Conservation (phyloP, 208 protist species). For the Leishmania mexicana region DNA sequence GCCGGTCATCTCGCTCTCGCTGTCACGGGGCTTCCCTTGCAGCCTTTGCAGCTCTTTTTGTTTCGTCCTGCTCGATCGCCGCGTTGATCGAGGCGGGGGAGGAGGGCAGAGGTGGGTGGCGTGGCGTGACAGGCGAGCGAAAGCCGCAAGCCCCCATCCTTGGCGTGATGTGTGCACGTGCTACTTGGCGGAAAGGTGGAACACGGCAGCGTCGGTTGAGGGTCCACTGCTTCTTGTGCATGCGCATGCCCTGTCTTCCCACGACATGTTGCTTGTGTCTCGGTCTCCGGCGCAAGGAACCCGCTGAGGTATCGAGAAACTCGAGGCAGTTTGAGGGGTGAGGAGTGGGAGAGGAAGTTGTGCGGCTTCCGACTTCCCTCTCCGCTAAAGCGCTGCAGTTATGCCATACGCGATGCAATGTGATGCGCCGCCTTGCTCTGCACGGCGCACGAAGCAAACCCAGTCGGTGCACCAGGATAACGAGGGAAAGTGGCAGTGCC, state of each 20-base stretch:
- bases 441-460: neutral
- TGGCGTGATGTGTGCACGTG: neutral
- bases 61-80: neutral
- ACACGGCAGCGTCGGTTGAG: neutral
- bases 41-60: neutral
- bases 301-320: neutral
- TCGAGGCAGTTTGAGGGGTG: neutral
- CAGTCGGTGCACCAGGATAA: neutral
- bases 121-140: neutral
- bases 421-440: neutral
- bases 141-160: neutral
- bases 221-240: neutral
- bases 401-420: neutral
- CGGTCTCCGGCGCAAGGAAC: neutral
- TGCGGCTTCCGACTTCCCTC: neutral
- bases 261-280: neutral
- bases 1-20: neutral
- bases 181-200: neutral
- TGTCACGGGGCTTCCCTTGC: neutral
- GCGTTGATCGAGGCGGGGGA: neutral
- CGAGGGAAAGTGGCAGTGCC: neutral
- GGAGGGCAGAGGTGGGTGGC: neutral
- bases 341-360: neutral
- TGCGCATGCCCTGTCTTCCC: neutral
- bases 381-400: neutral